phyloP scores from a whole-genome alignment of 768 basidiomycete species.

The Podaxis pistillaris region DNA sequence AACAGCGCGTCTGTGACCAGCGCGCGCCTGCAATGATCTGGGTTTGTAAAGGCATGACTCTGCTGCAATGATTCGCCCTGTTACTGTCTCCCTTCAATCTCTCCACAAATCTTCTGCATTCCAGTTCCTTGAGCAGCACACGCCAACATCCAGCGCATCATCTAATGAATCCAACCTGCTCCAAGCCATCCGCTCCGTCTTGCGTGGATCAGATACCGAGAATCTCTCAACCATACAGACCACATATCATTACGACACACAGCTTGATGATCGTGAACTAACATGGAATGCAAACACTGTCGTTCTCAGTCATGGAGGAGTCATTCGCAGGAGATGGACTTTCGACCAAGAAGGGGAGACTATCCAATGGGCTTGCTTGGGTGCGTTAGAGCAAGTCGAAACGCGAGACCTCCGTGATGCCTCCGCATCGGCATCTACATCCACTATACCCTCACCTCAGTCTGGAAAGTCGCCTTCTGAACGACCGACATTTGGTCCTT shows the following conservation, averaged over 20 bases:
- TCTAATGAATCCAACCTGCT: conserved; percentile 43
- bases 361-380: conserved; percentile 81
- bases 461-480: conserved; percentile 11
- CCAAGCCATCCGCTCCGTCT: conserved; percentile 54
- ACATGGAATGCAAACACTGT: conserved; percentile 68
- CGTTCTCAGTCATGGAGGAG: conserved; percentile 62
- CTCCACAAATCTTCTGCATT: conserved; percentile 42
- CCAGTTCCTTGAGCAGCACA: conserved; percentile 35
- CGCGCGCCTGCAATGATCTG: background rate
- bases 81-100: conserved; percentile 41
- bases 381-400: conserved; percentile 56
- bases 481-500: conserved; percentile 55
- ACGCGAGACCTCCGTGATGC: conserved; percentile 30
- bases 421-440: conserved; percentile 28
- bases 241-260: conserved; percentile 36
- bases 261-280: conserved; percentile 57
- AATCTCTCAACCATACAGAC: conserved; percentile 40
- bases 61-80: conserved; percentile 18
- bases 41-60: background rate
- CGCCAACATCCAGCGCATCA: conserved; percentile 19
- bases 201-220: conserved; percentile 53
- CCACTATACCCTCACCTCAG: conserved; percentile 18
- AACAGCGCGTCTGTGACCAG: background rate
- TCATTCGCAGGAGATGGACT: conserved; percentile 72
- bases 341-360: conserved; percentile 69